Evolutionary conservation across 805 yeast species (phyloP), one percentile per base, ranked within the genome.

Genomic region (Saturnispora sekii): DNA sequence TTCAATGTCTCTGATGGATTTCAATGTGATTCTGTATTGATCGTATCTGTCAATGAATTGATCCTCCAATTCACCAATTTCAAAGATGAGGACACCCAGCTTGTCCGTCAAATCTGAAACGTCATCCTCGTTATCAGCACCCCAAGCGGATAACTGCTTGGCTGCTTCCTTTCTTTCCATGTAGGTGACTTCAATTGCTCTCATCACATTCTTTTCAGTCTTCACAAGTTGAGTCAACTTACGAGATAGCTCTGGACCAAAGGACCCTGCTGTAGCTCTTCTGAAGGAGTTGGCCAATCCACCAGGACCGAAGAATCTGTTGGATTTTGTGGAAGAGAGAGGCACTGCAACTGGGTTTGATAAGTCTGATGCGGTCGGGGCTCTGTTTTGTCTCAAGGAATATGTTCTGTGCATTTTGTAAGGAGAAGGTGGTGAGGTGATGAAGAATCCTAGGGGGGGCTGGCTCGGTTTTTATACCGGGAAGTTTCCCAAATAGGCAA

Each of bases 21-120:
- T 93, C 68, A 90, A 73, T 50, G 97, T 89, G 66, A 93, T 79
- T 72, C 97, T 81, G 81, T 93, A 93, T 71, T 88, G 95, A 68
- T 90, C 98, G 71, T 93, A 93, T 73, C 87, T 87, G 76, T 93
- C 98, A 63, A 90, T 87, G 76, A 86, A 89, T 67, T 87, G 95
- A 70, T 93, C 97, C 74, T 90, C 97, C 61, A 93, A 79, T 75
- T 90, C 97, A 68, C 96, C 97, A 63, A 93, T 77, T 74, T 90
- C 97, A 71, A 81, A 90, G 61, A 93, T 79, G 54, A 90, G 74
- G 45, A 90, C 97, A 64, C 97, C 97, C 65, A 90, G 77, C 70
- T 93, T 89, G 70, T 90, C 98, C 55, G 97, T 90, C 53, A 90
- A 88, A 67, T 90, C 97, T 50, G 93, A 80, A 46, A 90, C 95